Base-by-base conservation (phyloP, 2,329 filamentous ascomycete species). In the Cladosporium sp. region DNA sequence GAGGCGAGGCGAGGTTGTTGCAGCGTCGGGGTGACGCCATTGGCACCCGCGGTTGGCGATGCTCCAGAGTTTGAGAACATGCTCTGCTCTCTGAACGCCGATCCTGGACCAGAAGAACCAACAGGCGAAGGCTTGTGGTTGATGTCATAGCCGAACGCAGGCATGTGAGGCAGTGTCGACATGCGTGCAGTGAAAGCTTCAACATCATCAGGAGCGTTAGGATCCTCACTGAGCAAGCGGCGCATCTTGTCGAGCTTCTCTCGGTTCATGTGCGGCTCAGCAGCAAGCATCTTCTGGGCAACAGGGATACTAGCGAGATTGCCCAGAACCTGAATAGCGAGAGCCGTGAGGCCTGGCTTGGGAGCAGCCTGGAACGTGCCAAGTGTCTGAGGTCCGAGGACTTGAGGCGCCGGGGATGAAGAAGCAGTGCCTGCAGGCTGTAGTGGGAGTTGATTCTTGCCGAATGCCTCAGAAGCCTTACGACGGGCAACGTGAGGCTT, bases 401-500 rank as follows among this genome's bases (percentile, higher is more conserved):
- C 61, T 49, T 70, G 68, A 11, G 71, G 64, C 18, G 69, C 71
- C 30, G 71, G 71, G n/a, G 70, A 68, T 6, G 74, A 76, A 0
- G 69, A 67, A 16, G 67, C 71, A 54, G 66, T 68, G 23, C 70
- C 71, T 16, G 63, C 75, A 49, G 74, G 73, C 67, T 76, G 72
- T 21, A 76, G 49, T n/a, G 70, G 70, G 25, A 30, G 63, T 56
- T 68, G 68, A 54, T 64, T 68, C 58, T 68, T 69, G n/a, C 60
- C 60, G 36, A 71, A 65, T 2, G 66, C 70, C 58, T 77, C 76
- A 8, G 74, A 76, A 23, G 67, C 69, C 76, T 93, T 93, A 28
- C 91, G 88, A 68, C 91, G 91, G 6, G 89, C 78, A 68, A 86
- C 88, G 68, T 90, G 88, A 0, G 89, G 88, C 76, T 96, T 96